A percentile compares a stretch with the other conserved stretches of the same genome.
Conservation (phyloP, 257 asterid species). For the Nicotiana tabacum region DNA sequence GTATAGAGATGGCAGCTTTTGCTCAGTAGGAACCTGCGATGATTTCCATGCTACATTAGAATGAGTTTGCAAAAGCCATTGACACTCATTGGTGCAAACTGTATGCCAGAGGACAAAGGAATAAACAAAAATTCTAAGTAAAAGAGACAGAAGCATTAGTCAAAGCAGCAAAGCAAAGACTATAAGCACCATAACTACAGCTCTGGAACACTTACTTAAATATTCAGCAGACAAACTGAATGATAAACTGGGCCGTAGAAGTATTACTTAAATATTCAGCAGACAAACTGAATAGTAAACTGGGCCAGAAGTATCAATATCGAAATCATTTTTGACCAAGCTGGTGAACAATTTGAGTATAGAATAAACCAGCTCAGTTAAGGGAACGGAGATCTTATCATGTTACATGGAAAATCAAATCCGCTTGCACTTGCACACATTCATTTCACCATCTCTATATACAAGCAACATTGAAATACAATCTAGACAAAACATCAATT, state of each 20-base stretch:
- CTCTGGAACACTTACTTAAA: background rate
- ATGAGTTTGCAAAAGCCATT: background rate
- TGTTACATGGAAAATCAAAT: background rate
- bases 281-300: background rate
- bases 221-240: constrained; percentile 2
- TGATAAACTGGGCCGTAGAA: background rate
- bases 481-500: background rate
- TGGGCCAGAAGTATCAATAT: background rate
- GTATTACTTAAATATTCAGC: background rate
- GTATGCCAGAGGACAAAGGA: background rate
- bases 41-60: background rate
- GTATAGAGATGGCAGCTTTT: constrained; percentile 22
- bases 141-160: background rate
- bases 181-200: background rate
- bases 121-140: background rate
- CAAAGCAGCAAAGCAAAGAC: constrained; percentile 6
- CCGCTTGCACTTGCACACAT: background rate
- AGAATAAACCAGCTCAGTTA: background rate
- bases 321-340: background rate
- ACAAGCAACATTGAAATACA: background rate
- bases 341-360: background rate
- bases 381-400: background rate
- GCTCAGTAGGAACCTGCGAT: constrained; percentile 21
- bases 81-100: background rate
- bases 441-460: background rate